A percentile compares a stretch with the other conserved stretches of the same genome.
Conservation (phyloP, 2,329 filamentous ascomycete species). For the Camillea tinctor region DNA sequence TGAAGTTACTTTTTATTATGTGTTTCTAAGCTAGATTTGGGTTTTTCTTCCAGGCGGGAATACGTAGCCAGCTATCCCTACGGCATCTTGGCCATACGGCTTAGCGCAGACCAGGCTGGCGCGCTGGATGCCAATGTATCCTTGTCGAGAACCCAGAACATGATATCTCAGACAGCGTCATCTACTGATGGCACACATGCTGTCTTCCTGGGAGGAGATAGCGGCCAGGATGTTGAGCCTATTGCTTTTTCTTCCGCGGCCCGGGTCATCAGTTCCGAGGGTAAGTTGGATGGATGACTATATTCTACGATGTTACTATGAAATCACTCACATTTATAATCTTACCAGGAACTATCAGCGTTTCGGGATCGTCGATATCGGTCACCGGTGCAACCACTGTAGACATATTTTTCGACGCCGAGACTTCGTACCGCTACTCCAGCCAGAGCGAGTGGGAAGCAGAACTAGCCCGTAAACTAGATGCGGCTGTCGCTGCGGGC, state of each 20-base stretch:
- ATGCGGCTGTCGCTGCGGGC: constrained; percentile 14
- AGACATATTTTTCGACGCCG: constrained; percentile 28
- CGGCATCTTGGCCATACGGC: constrained; percentile 36
- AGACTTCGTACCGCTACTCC: constrained; percentile 26
- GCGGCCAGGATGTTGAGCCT: constrained; percentile 22
- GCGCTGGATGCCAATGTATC: constrained; percentile 23
- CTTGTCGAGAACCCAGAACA: constrained; percentile 17
- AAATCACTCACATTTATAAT: constrained; percentile 2
- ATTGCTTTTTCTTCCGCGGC: constrained; percentile 23
- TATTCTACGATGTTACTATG: constrained; percentile 1
- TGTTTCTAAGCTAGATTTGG: not conserved
- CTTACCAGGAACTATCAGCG: constrained; percentile 8
- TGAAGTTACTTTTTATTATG: not conserved
- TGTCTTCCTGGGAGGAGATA: constrained; percentile 22
- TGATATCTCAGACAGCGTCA: constrained; percentile 14
- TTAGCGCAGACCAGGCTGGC: constrained; percentile 16
- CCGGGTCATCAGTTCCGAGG: constrained; percentile 18
- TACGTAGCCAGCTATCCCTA: constrained; percentile 42
- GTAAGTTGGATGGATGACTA: constrained; percentile 8
- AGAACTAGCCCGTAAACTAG: constrained; percentile 25
- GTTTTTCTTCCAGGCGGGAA: constrained; percentile 38
- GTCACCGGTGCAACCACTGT: constrained; percentile 22
- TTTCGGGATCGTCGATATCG: constrained; percentile 13
- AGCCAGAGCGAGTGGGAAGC: constrained; percentile 19
- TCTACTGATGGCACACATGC: constrained; percentile 23